Conservation (phyloP, 78 protist species). For the Cavenderia fasciculata region DNA sequence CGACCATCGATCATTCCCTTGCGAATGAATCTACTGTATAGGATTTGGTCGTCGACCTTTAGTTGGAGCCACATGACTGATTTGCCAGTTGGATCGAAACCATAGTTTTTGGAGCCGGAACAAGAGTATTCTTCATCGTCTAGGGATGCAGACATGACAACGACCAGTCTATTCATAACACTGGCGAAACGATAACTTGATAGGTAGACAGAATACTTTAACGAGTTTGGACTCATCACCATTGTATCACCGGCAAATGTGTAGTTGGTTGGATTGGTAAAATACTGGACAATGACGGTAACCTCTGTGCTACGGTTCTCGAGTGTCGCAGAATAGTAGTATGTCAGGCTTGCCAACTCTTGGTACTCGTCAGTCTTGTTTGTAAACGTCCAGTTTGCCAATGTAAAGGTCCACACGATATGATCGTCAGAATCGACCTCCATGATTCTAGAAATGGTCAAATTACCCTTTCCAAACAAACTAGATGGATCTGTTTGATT, state of each 20-base stretch:
- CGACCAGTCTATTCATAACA: not conserved
- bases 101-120: not conserved
- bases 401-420: not conserved
- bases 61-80: not conserved
- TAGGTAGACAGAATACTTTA: slow-evolving; percentile 23
- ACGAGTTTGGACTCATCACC: not conserved
- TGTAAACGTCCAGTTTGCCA: not conserved
- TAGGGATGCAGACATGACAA: slow-evolving; percentile 11
- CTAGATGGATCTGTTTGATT: slow-evolving; percentile 23
- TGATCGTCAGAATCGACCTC: not conserved
- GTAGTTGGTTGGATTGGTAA: not conserved
- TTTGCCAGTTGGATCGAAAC: not conserved
- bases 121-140: not conserved
- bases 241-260: slow-evolving; percentile 26
- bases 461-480: not conserved
- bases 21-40: slow-evolving; percentile 36
- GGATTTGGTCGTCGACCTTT: slow-evolving; percentile 7
- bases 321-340: not conserved
- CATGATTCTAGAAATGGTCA: not conserved
- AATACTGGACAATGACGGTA: not conserved
- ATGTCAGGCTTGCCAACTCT: not conserved
- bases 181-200: not conserved
- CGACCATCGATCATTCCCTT: not conserved
- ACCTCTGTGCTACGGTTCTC: not conserved
- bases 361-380: not conserved